Base-by-base conservation (phyloP, 1,284 basidiomycete genomes). In the Leccinum pallidistipes region DNA sequence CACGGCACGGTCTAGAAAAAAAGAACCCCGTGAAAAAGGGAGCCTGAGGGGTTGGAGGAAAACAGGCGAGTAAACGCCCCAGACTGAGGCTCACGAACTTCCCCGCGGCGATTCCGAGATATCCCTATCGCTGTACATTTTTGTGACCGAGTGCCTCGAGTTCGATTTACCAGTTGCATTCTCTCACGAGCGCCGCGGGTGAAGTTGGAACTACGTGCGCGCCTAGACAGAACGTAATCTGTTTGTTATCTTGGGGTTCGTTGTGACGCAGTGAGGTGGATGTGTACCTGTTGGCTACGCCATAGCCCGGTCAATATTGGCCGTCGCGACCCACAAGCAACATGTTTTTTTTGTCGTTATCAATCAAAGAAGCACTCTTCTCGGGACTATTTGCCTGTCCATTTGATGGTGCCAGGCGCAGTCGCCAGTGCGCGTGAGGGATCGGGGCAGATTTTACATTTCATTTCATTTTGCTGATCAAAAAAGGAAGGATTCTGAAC, bases 21-120 rank as follows among this genome's bases (percentile, higher is more conserved):
- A 14, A 47, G 21, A 24, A 52, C 5, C 21, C 21, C 34, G 55
- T n/a, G 54, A 54, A 36, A 57, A 45, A 16, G n/a, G 40, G 40
- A 43, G 36, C 36, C 36, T 43, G 9, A 5, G 18, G 29, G 27
- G 1, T 27, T 21, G 45, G 45, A 47, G 3, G 40, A 18, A 18
- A 43, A 43, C 40, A 40, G 36, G 36, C 36, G 36, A 38, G 16
- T 40, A 40, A 21, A 21, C 36, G 14, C 8, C 29, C 57, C 4
- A 3, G 27, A 32, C n/a, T 7, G 34, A 62, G 10, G n/a, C 58
- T 43, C 31, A 29, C 18, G 10, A 24, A 16, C 21, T 29, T n/a
- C 27, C 49, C 31, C 53, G 62, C 65, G 45, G 63, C 40, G 36
- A 16, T 59, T 10, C 16, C 31, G 16, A 47, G 9, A 36, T 40